Base-by-base conservation (phyloP, 495 filamentous ascomycete genomes). In the Penicillium cataractarum region DNA sequence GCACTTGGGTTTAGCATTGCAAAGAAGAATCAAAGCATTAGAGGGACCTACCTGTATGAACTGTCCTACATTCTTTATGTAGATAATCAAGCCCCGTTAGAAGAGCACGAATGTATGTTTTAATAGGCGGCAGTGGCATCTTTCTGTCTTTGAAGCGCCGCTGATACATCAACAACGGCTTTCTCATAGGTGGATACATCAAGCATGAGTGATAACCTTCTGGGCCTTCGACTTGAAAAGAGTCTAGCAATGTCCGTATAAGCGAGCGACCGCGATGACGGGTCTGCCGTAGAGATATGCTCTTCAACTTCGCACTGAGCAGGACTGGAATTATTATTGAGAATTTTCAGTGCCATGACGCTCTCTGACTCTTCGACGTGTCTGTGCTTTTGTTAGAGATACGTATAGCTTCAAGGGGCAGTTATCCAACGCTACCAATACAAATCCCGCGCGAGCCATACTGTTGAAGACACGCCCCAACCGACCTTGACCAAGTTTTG, bases 11-110 rank as follows among this genome's bases (percentile, higher is more conserved):
- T 74, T 21, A 73, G 70, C 69, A 69, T 44, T 9, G 7, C 67
- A 27, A 57, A 39, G 1, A 50, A 37, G 57, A 72, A 64, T 17
- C 9, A 71, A 67, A 50, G 65, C 40, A 4, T 48, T 62, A 63
- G 32, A 62, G 67, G 31, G 61, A 67, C 58, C 67, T 67, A 74
- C 74, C 68, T 35, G 65, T 75, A 66, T 77, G 57, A 65, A 80
- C 68, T 72, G 67, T 61, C 70, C 69, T 72, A 66, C 68, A 80
- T 50, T 73, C 66, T 62, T 70, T 72, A 44, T 82, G 76, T 8
- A 82, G 71, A 69, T 81, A 82, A 57, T 82, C 72, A 64, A 81
- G 74, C 44, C 74, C 78, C n/a, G 64, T 68, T 58, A 81, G 73
- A 63, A 81, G 66, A 66, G 69, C 62, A 55, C 63, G 57, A 60